phyloP scores from a whole-genome alignment of 2,329 filamentous ascomycete genomes.

The Colletotrichum sp. region DNA sequence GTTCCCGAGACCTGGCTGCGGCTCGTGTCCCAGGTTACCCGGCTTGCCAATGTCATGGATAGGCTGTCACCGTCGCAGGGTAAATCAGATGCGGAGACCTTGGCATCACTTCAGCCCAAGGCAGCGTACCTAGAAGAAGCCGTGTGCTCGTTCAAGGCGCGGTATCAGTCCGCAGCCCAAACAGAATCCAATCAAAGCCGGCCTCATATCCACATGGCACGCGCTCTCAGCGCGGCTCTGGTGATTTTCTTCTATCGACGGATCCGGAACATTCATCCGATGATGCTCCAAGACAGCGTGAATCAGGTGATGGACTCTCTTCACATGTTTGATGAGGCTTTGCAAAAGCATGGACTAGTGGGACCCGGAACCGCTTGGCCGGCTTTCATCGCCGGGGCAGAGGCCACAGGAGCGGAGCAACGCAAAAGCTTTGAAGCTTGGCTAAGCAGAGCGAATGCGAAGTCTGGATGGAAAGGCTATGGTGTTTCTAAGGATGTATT shows the following conservation, averaged over 20 bases:
- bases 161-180: background rate
- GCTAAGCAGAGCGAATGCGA: background rate
- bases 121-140: background rate
- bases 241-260: constrained; percentile 1
- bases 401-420: background rate
- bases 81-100: background rate
- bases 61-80: background rate
- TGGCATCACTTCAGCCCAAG: background rate
- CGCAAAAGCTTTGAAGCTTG: background rate
- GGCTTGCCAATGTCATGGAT: background rate
- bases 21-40: background rate
- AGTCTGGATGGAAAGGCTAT: background rate
- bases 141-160: background rate
- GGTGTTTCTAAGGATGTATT: background rate
- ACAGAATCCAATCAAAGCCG: background rate
- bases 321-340: background rate
- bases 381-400: background rate
- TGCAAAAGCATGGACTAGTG: background rate
- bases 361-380: background rate
- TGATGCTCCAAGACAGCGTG: background rate
- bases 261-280: background rate
- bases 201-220: background rate
- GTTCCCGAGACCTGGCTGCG: background rate
- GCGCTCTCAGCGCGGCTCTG: background rate
- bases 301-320: background rate